phyloP scores from a whole-genome alignment of 768 basidiomycete species.

The Coprinopsis sp. region DNA sequence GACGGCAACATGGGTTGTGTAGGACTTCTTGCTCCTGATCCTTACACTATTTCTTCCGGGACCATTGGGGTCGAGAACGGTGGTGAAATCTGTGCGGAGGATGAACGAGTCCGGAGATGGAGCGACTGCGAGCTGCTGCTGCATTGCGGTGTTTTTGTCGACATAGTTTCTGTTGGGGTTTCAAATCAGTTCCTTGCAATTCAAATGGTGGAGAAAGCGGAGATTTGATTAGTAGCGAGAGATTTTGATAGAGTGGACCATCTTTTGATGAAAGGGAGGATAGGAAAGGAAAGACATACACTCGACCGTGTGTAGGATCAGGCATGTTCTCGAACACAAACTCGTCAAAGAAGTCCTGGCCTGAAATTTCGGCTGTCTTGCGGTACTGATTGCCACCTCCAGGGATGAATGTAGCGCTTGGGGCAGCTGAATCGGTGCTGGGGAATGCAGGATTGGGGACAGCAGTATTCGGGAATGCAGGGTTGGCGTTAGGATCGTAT shows the following conservation, averaged over 20 bases:
- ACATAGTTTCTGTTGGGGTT: slow-evolving; percentile 41
- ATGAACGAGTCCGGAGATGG: slow-evolving; percentile 49
- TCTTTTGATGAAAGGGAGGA: neutral
- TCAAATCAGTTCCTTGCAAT: too few relatives aligned
- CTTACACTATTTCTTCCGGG: slow-evolving; percentile 58
- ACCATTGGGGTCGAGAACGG: slow-evolving; percentile 39
- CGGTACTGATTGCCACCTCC: too few relatives aligned
- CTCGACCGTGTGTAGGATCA: slow-evolving; percentile 65
- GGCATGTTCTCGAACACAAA: slow-evolving; percentile 46
- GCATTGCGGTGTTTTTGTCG: slow-evolving; percentile 42
- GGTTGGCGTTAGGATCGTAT: too few relatives aligned
- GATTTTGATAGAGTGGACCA: neutral
- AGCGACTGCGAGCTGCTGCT: slow-evolving; percentile 57
- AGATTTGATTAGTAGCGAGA: neutral
- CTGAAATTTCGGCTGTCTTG: too few relatives aligned
- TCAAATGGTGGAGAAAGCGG: neutral
- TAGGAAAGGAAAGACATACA: slow-evolving; percentile 33
- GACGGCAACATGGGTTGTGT: slow-evolving; percentile 50
- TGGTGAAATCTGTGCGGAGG: slow-evolving; percentile 51
- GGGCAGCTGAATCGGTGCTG: too few relatives aligned
- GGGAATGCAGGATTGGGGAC: too few relatives aligned
- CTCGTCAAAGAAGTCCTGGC: slow-evolving; percentile 50
- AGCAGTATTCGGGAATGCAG: too few relatives aligned
- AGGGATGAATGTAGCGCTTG: too few relatives aligned
- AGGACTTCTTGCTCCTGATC: slow-evolving; percentile 48